A percentile compares a stretch with the other conserved stretches of the same genome.
Evolutionary conservation across 2,329 filamentous ascomycete genomes (phyloP).

Genomic region (Leptographium procerum): DNA sequence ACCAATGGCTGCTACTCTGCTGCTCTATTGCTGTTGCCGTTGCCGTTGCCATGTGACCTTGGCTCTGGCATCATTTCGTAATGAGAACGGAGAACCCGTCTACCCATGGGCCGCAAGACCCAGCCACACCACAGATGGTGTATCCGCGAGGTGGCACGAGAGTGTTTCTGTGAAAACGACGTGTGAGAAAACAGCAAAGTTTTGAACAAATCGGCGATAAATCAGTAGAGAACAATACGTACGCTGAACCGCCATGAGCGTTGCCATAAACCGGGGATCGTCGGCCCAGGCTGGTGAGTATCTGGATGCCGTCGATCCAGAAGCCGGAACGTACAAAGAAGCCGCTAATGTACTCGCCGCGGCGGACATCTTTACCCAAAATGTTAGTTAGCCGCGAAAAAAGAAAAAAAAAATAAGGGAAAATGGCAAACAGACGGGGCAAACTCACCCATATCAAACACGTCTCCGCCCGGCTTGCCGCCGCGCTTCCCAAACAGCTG

Average conservation of each 20-base stretch:
- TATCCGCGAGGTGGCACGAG: conserved; percentile 85
- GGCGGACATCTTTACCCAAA: conserved; percentile 68
- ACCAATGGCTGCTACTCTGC: no score
- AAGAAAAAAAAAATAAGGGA: neutral
- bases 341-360: conserved; percentile 77
- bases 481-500: conserved; percentile 80
- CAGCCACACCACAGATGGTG: conserved; percentile 76
- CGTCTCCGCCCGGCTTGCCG: conserved; percentile 56
- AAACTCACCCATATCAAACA: conserved; percentile 63
- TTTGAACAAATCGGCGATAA: neutral
- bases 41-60: no score
- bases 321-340: conserved; percentile 71
- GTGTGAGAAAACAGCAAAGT: neutral
- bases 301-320: conserved; percentile 82
- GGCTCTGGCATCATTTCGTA: conserved; percentile 6
- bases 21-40: no score
- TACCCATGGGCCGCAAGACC: conserved; percentile 69
- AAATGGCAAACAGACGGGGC: neutral
- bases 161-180: conserved; percentile 51
- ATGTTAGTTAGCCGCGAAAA: neutral
- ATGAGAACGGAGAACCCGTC: conserved; percentile 72
- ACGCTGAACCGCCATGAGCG: conserved; percentile 67
- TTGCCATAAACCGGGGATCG: conserved; percentile 82
- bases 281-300: conserved; percentile 80
- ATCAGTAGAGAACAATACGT: conserved; percentile 30